Conservation (phyloP, 2,329 filamentous ascomycete genomes). For the Phialemonium atrogriseum region DNA sequence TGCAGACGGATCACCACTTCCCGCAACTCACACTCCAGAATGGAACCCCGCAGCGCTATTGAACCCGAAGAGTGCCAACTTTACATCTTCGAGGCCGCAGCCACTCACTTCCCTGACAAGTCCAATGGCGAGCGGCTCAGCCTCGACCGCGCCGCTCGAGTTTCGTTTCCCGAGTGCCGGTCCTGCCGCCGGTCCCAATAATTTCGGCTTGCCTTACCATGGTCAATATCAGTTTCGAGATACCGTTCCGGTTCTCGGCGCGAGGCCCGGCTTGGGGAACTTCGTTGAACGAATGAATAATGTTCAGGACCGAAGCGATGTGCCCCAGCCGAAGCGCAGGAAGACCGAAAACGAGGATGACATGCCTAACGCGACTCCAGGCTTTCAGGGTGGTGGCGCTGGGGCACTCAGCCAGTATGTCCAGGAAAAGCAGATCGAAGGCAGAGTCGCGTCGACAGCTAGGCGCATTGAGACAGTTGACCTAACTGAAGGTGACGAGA, state of each 20-base stretch:
- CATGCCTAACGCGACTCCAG: conserved; percentile 18
- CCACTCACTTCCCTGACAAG: conserved; percentile 17
- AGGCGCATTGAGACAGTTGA: conserved; percentile 42
- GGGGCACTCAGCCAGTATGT: conserved; percentile 59
- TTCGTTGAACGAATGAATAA: conserved; percentile 73
- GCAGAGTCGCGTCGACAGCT: conserved; percentile 17
- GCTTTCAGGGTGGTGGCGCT: conserved; percentile 38
- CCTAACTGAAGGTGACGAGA: conserved; percentile 52
- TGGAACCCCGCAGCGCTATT: conserved; percentile 27
- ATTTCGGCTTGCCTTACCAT: conserved; percentile 1
- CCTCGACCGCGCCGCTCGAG: conserved; percentile 11
- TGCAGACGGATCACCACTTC: not conserved
- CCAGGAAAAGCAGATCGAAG: conserved; percentile 47
- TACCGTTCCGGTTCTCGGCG: conserved; percentile 1
- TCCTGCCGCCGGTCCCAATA: too few relatives aligned
- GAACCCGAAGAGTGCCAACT: conserved; percentile 21
- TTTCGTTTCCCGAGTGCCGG: conserved; percentile 33
- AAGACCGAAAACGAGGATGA: conserved; percentile 50
- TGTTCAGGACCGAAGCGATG: conserved; percentile 55
- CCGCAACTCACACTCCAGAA: conserved; percentile 8
- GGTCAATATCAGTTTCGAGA: conserved; percentile 3
- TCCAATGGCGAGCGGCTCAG: conserved; percentile 11
- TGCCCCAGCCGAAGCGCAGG: conserved; percentile 56
- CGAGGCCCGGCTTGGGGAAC: conserved; percentile 38
- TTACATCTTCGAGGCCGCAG: conserved; percentile 4